These are phyloP conservation scores for Hura crepitans DNA, from an alignment of 441 rosid species.

Conservation along the genomic window DNA sequence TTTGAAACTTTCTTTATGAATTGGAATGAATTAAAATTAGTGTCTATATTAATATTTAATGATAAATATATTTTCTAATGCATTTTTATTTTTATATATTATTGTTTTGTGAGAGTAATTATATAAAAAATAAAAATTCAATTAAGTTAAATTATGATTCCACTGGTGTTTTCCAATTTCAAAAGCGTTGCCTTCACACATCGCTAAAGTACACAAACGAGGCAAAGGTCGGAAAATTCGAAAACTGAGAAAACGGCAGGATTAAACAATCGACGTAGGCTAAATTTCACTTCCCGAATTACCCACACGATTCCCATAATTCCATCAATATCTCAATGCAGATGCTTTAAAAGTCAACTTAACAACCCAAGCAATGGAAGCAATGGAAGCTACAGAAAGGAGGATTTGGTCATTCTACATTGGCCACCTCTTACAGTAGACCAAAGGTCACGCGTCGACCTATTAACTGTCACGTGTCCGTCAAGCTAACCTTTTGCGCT, in stretches of 20 bases:
- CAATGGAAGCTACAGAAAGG: slow-evolving; percentile 23
- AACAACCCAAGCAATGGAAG: slow-evolving; percentile 18
- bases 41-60: too few species aligned
- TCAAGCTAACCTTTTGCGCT: background rate
- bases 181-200: background rate
- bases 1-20: too few species aligned
- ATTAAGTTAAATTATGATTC: too few species aligned
- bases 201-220: background rate
- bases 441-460: slow-evolving; percentile 38
- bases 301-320: background rate
- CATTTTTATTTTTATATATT: too few species aligned
- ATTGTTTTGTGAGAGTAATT: too few species aligned
- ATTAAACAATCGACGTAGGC: background rate
- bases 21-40: too few species aligned
- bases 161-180: too few species aligned
- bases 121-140: too few species aligned
- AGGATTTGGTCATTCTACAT: slow-evolving; percentile 18
- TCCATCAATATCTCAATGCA: background rate
- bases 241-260: background rate
- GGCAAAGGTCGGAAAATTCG: background rate
- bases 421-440: background rate
- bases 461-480: slow-evolving; percentile 37
- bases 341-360: slow-evolving; percentile 18
- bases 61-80: too few species aligned
- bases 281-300: background rate